phyloP scores from a whole-genome alignment of 345 rosid species.

The Eucalyptus cloeziana region DNA sequence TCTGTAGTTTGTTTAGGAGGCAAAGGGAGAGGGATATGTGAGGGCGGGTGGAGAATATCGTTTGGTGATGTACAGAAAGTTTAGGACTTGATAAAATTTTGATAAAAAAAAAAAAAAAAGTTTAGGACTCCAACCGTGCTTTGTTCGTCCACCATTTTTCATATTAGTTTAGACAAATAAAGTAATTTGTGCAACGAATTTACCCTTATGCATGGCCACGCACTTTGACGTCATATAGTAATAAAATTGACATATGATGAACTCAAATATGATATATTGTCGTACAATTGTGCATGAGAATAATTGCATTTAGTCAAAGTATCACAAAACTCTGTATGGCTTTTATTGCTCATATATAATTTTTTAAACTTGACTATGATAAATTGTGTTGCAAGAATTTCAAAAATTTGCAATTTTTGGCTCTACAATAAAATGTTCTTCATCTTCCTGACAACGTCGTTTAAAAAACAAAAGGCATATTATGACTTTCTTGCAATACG shows the following conservation, averaged over 20 bases:
- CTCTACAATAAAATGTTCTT: neutral
- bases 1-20: neutral
- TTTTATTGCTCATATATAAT: neutral
- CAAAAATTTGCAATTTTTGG: neutral
- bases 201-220: neutral
- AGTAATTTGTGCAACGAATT: neutral
- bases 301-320: neutral
- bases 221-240: neutral
- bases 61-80: neutral
- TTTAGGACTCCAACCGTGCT: neutral
- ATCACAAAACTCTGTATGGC: neutral
- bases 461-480: no score
- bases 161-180: neutral
- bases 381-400: neutral
- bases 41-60: neutral
- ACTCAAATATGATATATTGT: neutral
- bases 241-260: neutral
- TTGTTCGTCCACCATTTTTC: neutral
- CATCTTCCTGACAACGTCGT: no score
- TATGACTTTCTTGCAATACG: no score
- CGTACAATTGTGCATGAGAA: neutral
- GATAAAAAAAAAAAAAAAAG: neutral
- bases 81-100: neutral
- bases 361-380: neutral
- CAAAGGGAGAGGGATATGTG: neutral